These are phyloP conservation scores for Colletotrichum gigasporum DNA, from an alignment of 2,329 filamentous ascomycete species.

Conservation along the genomic window DNA sequence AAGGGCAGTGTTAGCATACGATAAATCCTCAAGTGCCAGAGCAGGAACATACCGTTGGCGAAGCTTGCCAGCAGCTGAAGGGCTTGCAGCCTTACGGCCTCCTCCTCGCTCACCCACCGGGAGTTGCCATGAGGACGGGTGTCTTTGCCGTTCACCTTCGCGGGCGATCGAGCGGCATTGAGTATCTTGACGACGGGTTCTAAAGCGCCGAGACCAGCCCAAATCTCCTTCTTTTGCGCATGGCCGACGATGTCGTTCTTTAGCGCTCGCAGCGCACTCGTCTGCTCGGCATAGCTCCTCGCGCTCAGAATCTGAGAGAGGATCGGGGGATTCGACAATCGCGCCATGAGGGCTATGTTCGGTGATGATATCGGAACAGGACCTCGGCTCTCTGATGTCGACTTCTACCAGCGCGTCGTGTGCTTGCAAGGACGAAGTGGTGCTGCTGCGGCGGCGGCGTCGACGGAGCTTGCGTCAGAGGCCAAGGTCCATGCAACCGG, in stretches of 20 bases:
- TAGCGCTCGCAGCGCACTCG: slow-evolving; percentile 72
- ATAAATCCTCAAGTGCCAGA: not conserved
- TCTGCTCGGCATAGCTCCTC: slow-evolving; percentile 59
- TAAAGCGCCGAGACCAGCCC: slow-evolving; percentile 76
- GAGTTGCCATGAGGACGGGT: slow-evolving; percentile 37
- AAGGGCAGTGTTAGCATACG: slow-evolving; percentile 1
- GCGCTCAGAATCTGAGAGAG: slow-evolving; percentile 67
- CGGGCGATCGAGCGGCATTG: slow-evolving; percentile 43
- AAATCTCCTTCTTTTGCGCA: slow-evolving; percentile 83
- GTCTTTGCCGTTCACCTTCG: slow-evolving; percentile 52
- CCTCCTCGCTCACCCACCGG: slow-evolving; percentile 64
- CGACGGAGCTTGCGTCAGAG: slow-evolving; percentile 29
- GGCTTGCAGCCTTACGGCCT: slow-evolving; percentile 78
- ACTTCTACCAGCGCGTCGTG: slow-evolving; percentile 21
- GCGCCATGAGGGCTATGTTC: slow-evolving; percentile 56
- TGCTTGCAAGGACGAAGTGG: slow-evolving; percentile 16
- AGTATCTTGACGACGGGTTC: slow-evolving; percentile 63
- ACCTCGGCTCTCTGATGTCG: slow-evolving; percentile 17
- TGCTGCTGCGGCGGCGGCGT: slow-evolving; percentile 6
- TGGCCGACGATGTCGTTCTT: slow-evolving; percentile 95
- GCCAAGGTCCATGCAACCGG: slow-evolving; percentile 26
- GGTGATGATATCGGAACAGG: not conserved
- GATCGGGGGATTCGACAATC: slow-evolving; percentile 61
- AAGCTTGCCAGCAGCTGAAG: slow-evolving; percentile 86
- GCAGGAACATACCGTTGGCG: slow-evolving; percentile 72